Conservation (phyloP, 106 monocot genomes). For the Ottelia alismoides region DNA sequence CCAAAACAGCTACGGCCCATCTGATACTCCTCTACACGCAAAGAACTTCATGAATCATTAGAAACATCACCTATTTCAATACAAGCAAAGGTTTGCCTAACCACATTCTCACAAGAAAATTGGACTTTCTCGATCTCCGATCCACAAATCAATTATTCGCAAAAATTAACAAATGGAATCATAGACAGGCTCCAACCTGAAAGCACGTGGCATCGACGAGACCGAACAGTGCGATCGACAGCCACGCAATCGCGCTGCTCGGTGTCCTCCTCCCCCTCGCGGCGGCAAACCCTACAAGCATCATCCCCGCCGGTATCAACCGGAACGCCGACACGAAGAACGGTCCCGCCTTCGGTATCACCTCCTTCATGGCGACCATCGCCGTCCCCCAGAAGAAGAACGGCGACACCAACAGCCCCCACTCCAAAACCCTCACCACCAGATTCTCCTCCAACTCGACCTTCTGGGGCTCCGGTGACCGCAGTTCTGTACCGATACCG, state of each 20-base stretch:
- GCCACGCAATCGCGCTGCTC: conserved; percentile 52
- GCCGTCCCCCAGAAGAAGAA: conserved; percentile 99
- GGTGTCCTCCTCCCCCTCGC: conserved; percentile 58
- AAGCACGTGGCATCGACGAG: conserved; percentile 84
- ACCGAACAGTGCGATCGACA: conserved; percentile 60
- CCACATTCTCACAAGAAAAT: too few relatives aligned
- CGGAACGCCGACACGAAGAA: conserved; percentile 81
- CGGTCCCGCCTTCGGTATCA: conserved; percentile 82
- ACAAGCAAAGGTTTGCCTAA: too few relatives aligned
- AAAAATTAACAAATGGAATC: too few relatives aligned
- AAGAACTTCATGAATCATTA: too few relatives aligned
- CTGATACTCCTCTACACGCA: too few relatives aligned
- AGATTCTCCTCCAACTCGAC: conserved; percentile 5
- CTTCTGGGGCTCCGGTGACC: conserved; percentile 1
- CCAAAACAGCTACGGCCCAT: too few relatives aligned
- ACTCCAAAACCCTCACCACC: conserved; percentile 19
- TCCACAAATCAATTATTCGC: too few relatives aligned
- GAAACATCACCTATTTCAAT: too few relatives aligned
- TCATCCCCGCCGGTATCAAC: conserved; percentile 64
- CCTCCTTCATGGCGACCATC: conserved; percentile 99
- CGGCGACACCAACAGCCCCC: conserved; percentile 69
- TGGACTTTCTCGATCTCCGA: too few relatives aligned
- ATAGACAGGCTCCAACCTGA: too few relatives aligned
- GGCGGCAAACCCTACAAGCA: conserved; percentile 65
- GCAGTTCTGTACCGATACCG: conserved; percentile 20